phyloP scores from a whole-genome alignment of 306 rosid genomes.

The Rubus parviflorus region DNA sequence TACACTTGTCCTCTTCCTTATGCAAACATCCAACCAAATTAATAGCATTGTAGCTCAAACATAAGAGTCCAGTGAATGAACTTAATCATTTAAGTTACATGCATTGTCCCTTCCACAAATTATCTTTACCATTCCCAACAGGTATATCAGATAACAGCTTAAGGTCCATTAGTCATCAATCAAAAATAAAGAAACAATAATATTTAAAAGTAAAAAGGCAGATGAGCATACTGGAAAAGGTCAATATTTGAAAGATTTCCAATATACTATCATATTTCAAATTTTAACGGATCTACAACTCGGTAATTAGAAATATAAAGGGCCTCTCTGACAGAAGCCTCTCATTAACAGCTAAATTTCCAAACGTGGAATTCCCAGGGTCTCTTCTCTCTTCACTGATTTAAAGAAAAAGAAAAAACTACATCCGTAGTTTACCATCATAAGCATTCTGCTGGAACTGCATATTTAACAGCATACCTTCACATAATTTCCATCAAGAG shows the following conservation, averaged over 20 bases:
- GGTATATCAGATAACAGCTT: not conserved
- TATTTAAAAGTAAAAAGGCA: not conserved
- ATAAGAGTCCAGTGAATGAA: not conserved
- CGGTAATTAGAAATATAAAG: no score
- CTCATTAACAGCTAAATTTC: not conserved
- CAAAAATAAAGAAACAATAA: not conserved
- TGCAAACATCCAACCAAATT: not conserved
- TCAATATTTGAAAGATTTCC: no score
- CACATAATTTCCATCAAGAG: slow-evolving; percentile 72
- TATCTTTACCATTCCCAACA: not conserved
- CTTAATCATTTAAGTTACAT: not conserved
- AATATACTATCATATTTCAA: no score
- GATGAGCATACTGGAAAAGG: not conserved
- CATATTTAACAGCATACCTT: slow-evolving; percentile 57
- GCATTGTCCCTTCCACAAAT: not conserved
- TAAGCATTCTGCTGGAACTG: not conserved
- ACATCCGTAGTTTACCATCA: not conserved
- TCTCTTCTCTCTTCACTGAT: not conserved
- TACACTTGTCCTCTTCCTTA: not conserved
- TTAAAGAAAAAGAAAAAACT: not conserved
- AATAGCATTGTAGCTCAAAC: not conserved
- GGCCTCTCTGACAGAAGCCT: no score
- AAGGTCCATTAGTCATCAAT: not conserved
- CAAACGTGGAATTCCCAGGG: not conserved
- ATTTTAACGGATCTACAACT: no score